Base-by-base conservation (phyloP, 495 filamentous ascomycete species). In the Rhypophila decipiens region DNA sequence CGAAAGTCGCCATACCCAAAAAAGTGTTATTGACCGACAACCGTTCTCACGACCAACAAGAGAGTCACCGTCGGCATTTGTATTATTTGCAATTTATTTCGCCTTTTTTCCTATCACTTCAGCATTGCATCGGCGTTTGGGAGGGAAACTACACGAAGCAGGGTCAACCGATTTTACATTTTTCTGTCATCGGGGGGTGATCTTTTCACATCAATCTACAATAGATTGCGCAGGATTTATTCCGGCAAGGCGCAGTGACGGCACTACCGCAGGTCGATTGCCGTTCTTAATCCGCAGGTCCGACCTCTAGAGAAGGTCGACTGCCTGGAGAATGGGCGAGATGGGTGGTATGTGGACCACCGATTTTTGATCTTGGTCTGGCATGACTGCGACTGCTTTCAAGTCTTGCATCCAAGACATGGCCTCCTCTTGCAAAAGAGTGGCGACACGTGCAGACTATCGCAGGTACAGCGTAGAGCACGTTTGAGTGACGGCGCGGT, bases 41-140 rank as follows among this genome's bases (percentile, higher is more conserved):
- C 40, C 34, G 39, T 46, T 37, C 47, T 19, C 38, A 35, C 7
- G 11, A 23, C 15, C 34, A n/a, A n/a, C n/a, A n/a, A 9, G 11
- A 23, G 40, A 42, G 21, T 41, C 17, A 12, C 15, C 15, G 20
- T 42, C 5, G 15, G 31, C 31, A 38, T 35, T 44, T 71, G 68
- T 70, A 67, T 59, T 62, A 69, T 61, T 57, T 51, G 19, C 52
- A n/a, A n/a, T 61, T 57, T 60, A 39, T 49, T 52, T 51, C 41
- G 20, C 48, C 20, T 49, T 47, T 48, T 44, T 50, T 49, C 41
- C 21, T 48, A 18, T 49, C 46, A 45, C 42, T 35, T 37, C 58
- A 70, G 75, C 76, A 79, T 79, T 74, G 76, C 75, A 78, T 54
- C 66, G 75, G 76, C 76, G 75, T 76, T 55, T 43, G 58, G 62